Base-by-base conservation (phyloP, 257 asterid genomes). In the Solanum chilense region DNA sequence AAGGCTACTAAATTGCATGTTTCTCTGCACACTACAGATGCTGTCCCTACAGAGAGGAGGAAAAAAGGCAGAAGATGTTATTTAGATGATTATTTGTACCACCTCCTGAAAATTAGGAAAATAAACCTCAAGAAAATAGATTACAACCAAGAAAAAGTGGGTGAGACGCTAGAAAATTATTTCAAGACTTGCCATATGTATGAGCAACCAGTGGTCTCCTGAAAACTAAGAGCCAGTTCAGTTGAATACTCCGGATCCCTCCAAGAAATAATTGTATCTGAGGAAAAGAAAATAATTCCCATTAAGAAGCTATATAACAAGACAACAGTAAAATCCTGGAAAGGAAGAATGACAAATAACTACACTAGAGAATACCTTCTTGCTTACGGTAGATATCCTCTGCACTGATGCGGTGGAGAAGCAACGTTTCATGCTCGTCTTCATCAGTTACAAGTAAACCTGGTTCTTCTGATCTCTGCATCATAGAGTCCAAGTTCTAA, bases 171-270 rank as follows among this genome's bases (percentile, higher is more conserved):
- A 78, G 37, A 44, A 31, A 85, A 45, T 37, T 44, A 14, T 33
- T 64, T 39, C 52, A 64, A 86, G 87, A 95, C 98, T 94, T 91
- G 92, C 99, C 99, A 97, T 93, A 96, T 95, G 89, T 93, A 93
- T 74, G 97, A 88, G 96, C 99, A 97, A 64, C 99, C 99, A 29
- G 95, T 91, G n/a, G 95, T 91, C 94, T 97, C 99, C 90, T 96
- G 99, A 91, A 97, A 97, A 95, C 99, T 97, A 88, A 97, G 99
- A 81, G 99, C 99, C 91, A 97, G 91, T 88, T 97, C 99, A 62
- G 97, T 95, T 84, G 98, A 91, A 90, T 88, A 90, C 89, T 95
- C 99, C 42, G 98, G 97, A 94, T 97, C 99, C 93, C 95, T 92
- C 99, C 99, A 97, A 14, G 99, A 97, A 88, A 97, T 96, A 87